phyloP scores from a whole-genome alignment of 768 basidiomycete species.

The Amanita jacksonii region DNA sequence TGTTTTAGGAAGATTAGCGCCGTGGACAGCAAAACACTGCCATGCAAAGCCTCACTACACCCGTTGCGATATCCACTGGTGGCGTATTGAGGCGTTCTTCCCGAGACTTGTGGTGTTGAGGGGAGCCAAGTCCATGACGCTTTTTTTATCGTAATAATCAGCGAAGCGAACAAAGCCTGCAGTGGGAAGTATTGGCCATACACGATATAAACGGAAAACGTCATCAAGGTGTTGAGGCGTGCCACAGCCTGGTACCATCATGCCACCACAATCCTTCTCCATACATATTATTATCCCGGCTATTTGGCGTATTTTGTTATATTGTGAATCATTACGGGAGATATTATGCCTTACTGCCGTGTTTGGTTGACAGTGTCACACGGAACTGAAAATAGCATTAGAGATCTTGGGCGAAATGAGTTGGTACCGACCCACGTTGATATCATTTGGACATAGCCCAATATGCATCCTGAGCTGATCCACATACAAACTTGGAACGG shows the following conservation, averaged over 20 bases:
- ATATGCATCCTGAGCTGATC: constrained; percentile 26
- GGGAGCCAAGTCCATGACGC: constrained; percentile 21
- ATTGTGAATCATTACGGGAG: constrained; percentile 3
- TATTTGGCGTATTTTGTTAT: constrained; percentile 13
- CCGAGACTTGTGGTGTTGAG: constrained; percentile 19
- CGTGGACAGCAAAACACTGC: not conserved
- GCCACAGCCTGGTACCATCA: constrained; percentile 33
- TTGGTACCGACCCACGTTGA: constrained; percentile 18
- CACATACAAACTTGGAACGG: constrained; percentile 26
- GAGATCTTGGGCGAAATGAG: not conserved
- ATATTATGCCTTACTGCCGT: constrained; percentile 27
- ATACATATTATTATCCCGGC: constrained; percentile 35
- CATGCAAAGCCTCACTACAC: constrained; percentile 4
- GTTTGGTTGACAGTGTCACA: constrained; percentile 24
- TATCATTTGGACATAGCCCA: constrained; percentile 22
- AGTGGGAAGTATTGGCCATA: constrained; percentile 16
- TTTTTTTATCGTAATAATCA: constrained; percentile 7
- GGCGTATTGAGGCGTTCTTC: constrained; percentile 17
- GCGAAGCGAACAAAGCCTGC: not conserved
- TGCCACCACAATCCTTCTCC: constrained; percentile 33
- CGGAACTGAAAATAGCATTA: constrained; percentile 23
- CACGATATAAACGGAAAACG: constrained; percentile 36
- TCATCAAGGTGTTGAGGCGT: constrained; percentile 36
- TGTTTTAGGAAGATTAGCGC: constrained; percentile 5
- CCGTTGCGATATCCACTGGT: constrained; percentile 3